These are phyloP conservation scores for Stereum hirsutum DNA, from an alignment of 1,284 basidiomycete species.

Conservation along the genomic window DNA sequence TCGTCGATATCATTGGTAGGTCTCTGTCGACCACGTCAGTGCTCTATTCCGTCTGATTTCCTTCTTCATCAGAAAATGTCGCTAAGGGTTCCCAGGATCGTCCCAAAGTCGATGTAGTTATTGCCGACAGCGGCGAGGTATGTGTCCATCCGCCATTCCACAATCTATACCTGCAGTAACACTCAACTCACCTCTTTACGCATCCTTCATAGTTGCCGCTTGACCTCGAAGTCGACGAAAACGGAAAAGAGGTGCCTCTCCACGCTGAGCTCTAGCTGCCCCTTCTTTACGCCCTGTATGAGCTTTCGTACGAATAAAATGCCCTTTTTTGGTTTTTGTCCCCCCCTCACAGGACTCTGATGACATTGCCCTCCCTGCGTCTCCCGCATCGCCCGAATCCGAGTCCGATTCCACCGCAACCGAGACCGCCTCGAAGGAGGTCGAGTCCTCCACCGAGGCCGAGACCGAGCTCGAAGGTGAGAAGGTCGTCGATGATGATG, in stretches of 20 bases:
- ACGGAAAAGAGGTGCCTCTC: slow-evolving; percentile 84
- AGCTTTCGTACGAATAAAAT: slow-evolving; percentile 45
- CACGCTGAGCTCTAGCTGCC: slow-evolving; percentile 80
- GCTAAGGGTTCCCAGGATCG: slow-evolving; percentile 61
- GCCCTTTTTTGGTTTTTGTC: slow-evolving; percentile 18
- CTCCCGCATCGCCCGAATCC: neutral
- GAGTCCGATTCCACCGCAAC: too few species aligned
- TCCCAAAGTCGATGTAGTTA: slow-evolving; percentile 66
- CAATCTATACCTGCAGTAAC: neutral
- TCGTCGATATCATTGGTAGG: slow-evolving; percentile 68
- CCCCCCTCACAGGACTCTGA: neutral
- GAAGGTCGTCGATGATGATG: slow-evolving; percentile 5
- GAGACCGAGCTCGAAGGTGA: slow-evolving; percentile 1
- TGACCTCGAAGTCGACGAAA: slow-evolving; percentile 58
- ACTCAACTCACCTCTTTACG: slow-evolving; percentile 2
- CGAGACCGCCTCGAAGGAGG: neutral
- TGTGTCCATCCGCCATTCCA: too few species aligned
- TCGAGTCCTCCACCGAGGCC: neutral
- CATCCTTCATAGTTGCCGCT: slow-evolving; percentile 44
- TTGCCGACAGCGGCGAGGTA: slow-evolving; percentile 81
- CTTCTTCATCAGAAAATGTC: slow-evolving; percentile 53
- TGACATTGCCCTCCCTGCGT: neutral
- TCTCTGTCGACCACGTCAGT: slow-evolving; percentile 5
- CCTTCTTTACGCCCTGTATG: slow-evolving; percentile 26
- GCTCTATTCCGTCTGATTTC: slow-evolving; percentile 10